A percentile compares a stretch with the other conserved stretches of the same genome.
Evolutionary conservation across 108 stramenopile species (phyloP).

Genomic region (Schizochytrium sp.): DNA sequence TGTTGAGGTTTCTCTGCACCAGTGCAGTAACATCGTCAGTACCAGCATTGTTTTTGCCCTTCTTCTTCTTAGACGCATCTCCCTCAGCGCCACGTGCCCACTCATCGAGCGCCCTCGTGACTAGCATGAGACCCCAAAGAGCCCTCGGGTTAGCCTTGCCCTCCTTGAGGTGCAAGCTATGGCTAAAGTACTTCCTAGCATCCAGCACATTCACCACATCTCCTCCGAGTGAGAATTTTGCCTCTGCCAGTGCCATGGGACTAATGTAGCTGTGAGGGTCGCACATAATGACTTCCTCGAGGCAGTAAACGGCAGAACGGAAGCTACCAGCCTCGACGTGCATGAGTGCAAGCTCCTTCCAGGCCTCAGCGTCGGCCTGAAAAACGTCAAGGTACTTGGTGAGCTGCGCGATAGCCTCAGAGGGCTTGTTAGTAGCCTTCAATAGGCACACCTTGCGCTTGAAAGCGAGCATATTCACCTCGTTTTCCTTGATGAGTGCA

Average conservation of each 20-base stretch:
- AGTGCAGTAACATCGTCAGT: neutral
- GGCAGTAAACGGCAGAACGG: slow-evolving; percentile 25
- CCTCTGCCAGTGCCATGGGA: slow-evolving; percentile 6
- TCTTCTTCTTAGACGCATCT: slow-evolving; percentile 28
- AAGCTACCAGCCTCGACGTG: slow-evolving; percentile 15
- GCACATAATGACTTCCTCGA: slow-evolving; percentile 52
- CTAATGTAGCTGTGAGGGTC: slow-evolving; percentile 49
- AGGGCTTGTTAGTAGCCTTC: slow-evolving; percentile 16
- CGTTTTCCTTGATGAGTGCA: slow-evolving; percentile 8
- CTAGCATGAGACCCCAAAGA: slow-evolving; percentile 16
- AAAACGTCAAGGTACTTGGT: slow-evolving; percentile 39
- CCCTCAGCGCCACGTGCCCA: neutral
- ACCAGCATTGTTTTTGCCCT: neutral
- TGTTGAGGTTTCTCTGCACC: slow-evolving; percentile 41
- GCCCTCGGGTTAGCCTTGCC: slow-evolving; percentile 44
- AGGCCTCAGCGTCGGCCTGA: slow-evolving; percentile 48
- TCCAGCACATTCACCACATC: slow-evolving; percentile 22
- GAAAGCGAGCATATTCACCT: slow-evolving; percentile 42
- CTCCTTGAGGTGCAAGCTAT: slow-evolving; percentile 28
- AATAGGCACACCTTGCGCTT: slow-evolving; percentile 47
- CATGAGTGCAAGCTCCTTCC: slow-evolving; percentile 39
- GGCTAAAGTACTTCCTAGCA: slow-evolving; percentile 52
- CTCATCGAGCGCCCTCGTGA: neutral
- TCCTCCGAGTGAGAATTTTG: neutral
- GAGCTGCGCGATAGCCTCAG: slow-evolving; percentile 41